phyloP scores from a whole-genome alignment of 116 monocot species.

The Dioscorea cayenensis region DNA sequence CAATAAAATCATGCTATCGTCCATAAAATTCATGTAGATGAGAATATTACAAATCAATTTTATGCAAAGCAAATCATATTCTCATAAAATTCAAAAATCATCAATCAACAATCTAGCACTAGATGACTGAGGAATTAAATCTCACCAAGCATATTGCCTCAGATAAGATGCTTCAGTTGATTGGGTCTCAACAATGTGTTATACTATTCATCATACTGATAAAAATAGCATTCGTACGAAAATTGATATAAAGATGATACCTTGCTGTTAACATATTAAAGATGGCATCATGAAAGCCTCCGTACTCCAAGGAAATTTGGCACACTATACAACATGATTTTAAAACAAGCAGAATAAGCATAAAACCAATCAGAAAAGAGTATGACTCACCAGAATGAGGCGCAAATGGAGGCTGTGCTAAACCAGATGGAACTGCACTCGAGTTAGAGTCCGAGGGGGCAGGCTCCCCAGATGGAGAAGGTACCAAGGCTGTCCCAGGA shows the following conservation, averaged over 20 bases:
- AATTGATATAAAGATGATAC: background rate
- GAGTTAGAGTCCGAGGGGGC: slow-evolving; percentile 32
- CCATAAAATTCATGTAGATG: too few relatives aligned
- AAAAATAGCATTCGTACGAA: background rate
- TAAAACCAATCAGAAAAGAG: background rate
- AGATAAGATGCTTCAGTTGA: background rate
- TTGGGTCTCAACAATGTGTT: background rate
- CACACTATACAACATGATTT: background rate
- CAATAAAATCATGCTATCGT: background rate
- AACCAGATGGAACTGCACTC: slow-evolving; percentile 38
- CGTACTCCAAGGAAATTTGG: background rate
- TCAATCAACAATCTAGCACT: too few relatives aligned
- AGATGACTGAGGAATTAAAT: too few relatives aligned
- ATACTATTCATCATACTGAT: background rate
- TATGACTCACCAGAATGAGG: slow-evolving; percentile 51
- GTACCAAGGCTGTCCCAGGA: slow-evolving; percentile 10
- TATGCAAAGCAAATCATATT: too few relatives aligned
- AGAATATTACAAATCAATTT: too few relatives aligned
- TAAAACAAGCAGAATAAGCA: background rate
- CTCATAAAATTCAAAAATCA: too few relatives aligned
- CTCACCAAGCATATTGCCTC: background rate
- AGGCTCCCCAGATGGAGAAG: slow-evolving; percentile 23
- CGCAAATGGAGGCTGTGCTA: slow-evolving; percentile 49
- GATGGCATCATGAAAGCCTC: background rate
- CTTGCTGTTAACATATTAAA: background rate